Conservation (phyloP, 73 alveolate genomes). For the Tetrahymena elliotti region DNA sequence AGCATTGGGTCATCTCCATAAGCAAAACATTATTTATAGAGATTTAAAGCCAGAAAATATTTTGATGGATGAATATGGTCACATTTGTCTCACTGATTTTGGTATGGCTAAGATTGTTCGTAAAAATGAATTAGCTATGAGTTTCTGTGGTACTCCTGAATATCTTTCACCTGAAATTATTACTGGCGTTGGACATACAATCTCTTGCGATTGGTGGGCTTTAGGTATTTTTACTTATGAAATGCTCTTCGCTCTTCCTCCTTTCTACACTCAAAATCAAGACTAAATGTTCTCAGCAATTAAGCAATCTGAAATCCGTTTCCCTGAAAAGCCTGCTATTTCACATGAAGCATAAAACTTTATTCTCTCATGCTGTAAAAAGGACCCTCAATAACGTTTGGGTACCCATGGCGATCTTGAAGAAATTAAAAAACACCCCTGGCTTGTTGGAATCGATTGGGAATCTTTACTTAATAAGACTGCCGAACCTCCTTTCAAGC, state of each 20-base stretch:
- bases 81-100: slow-evolving; percentile 71
- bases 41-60: slow-evolving; percentile 82
- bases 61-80: slow-evolving; percentile 69
- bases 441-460: slow-evolving; percentile 56
- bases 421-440: slow-evolving; percentile 68
- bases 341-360: slow-evolving; percentile 55
- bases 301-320: slow-evolving; percentile 28
- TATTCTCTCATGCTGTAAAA: slow-evolving; percentile 31
- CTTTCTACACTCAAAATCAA: slow-evolving; percentile 53
- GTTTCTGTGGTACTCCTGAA: slow-evolving; percentile 75
- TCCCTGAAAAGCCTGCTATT: slow-evolving; percentile 43
- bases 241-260: slow-evolving; percentile 65
- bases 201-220: slow-evolving; percentile 70
- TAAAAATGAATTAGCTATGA: slow-evolving; percentile 53
- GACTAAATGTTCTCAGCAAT: slow-evolving; percentile 52
- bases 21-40: slow-evolving; percentile 61
- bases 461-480: slow-evolving; percentile 25
- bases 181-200: slow-evolving; percentile 56
- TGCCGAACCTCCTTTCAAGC: slow-evolving; percentile 46
- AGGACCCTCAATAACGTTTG: slow-evolving; percentile 62
- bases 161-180: slow-evolving; percentile 76
- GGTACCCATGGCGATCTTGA: slow-evolving; percentile 69
- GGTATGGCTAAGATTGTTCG: slow-evolving; percentile 68
- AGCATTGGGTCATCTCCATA: slow-evolving; percentile 70
- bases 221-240: slow-evolving; percentile 62